Conservation (phyloP, 2,329 filamentous ascomycete species). For the Trematosphaeria pertusa region DNA sequence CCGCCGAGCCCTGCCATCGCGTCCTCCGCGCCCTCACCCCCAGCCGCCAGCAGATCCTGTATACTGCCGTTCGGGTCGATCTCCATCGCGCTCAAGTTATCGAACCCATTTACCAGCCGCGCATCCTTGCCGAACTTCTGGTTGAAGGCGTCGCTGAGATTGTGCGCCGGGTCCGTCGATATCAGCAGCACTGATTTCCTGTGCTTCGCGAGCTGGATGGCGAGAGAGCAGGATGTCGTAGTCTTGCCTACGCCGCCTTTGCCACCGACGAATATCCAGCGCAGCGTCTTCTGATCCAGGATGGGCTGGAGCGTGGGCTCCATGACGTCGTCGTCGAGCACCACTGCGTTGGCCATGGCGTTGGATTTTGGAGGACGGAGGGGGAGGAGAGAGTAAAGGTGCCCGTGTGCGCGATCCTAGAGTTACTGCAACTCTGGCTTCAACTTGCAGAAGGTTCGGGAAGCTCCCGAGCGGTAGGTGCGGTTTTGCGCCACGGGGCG, state of each 20-base stretch:
- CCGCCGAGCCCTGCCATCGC: constrained; percentile 71
- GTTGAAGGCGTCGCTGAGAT: constrained; percentile 95
- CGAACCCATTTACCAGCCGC: constrained; percentile 86
- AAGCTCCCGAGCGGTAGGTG: constrained; percentile 12
- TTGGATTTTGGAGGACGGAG: neutral
- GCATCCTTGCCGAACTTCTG: constrained; percentile 99
- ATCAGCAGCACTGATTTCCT: constrained; percentile 97
- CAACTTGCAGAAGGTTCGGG: constrained; percentile 8
- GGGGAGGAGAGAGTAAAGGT: neutral
- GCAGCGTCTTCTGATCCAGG: constrained; percentile 90
- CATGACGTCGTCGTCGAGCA: constrained; percentile 70
- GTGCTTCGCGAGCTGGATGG: constrained; percentile 94
- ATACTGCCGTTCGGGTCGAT: constrained; percentile 98
- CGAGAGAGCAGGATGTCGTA: constrained; percentile 97
- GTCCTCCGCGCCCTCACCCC: constrained; percentile 74
- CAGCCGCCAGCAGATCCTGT: constrained; percentile 86
- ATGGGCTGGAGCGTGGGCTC: constrained; percentile 94
- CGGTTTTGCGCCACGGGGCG: too few species aligned
- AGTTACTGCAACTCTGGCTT: too few species aligned
- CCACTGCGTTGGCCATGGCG: constrained; percentile 48
- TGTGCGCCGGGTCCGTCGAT: constrained; percentile 97
- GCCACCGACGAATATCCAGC: constrained; percentile 99
- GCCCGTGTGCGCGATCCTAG: too few species aligned
- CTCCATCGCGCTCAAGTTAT: constrained; percentile 97
- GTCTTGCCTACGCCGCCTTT: constrained; percentile 99